Conservation (phyloP, 345 rosid species). For the Odontarrhena argentea region DNA sequence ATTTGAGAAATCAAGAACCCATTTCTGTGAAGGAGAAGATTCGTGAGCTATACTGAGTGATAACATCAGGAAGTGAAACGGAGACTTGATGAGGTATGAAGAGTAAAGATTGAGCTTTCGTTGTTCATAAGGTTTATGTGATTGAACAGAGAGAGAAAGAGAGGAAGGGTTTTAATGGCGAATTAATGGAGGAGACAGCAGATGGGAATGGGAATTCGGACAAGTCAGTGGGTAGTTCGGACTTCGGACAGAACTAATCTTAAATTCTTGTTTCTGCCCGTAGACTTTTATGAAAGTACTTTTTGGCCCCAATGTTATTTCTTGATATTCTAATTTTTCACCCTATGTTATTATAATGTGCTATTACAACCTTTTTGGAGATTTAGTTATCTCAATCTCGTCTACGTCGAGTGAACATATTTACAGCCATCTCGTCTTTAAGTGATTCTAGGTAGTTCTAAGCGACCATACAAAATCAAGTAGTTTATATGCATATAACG, state of each 20-base stretch:
- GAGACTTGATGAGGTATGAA: background rate
- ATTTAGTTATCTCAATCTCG: no score
- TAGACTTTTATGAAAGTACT: background rate
- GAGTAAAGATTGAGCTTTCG: background rate
- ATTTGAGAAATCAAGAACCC: background rate
- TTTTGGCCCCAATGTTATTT: conserved; percentile 7
- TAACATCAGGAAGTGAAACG: background rate
- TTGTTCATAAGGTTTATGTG: background rate
- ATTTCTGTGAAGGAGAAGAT: conserved; percentile 7
- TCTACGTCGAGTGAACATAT: no score
- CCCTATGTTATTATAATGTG: background rate
- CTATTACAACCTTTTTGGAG: background rate
- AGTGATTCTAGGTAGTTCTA: no score
- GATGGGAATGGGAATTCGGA: conserved; percentile 32
- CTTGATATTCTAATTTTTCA: background rate
- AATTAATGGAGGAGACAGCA: conserved; percentile 33
- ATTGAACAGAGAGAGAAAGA: conserved; percentile 15
- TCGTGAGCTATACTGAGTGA: conserved; percentile 1
- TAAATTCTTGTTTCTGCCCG: background rate
- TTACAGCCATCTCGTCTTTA: no score
- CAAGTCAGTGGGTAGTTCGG: conserved; percentile 44
- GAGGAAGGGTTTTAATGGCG: conserved; percentile 34
- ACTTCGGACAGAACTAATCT: background rate
- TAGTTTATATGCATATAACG: no score
- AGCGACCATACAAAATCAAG: no score